Percentiles rank a stretch among this genome's conserved stretches.
phyloP scores from a whole-genome alignment of 257 asterid species.

The Penstemon davidsonii region DNA sequence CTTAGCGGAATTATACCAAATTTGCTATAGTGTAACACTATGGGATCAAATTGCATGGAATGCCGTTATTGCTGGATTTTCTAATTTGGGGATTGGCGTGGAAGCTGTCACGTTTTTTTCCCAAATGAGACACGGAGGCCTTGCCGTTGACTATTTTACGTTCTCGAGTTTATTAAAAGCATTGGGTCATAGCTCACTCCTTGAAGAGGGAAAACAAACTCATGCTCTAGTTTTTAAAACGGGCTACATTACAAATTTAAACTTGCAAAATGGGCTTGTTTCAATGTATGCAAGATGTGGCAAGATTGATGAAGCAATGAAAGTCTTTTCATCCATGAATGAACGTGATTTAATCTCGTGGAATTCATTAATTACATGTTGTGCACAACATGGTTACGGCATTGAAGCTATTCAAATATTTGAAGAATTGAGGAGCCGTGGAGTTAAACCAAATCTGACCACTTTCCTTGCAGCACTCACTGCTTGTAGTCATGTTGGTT shows the following conservation, averaged over 20 bases:
- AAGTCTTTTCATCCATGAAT: conserved; percentile 50
- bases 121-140: conserved; percentile 44
- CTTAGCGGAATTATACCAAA: conserved; percentile 36
- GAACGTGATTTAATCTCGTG: conserved; percentile 57
- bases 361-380: conserved; percentile 59
- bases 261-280: conserved; percentile 52
- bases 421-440: conserved; percentile 50
- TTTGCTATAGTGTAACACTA: conserved; percentile 34
- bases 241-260: conserved; percentile 34
- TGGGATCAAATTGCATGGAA: conserved; percentile 71
- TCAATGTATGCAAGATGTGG: conserved; percentile 78
- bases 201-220: conserved; percentile 51
- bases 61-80: conserved; percentile 62
- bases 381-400: conserved; percentile 57
- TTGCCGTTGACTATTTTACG: conserved; percentile 43
- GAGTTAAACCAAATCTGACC: conserved; percentile 47
- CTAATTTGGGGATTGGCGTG: conserved; percentile 48
- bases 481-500: conserved; percentile 67
- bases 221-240: conserved; percentile 51
- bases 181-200: conserved; percentile 48
- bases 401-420: conserved; percentile 49
- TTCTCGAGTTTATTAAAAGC: conserved; percentile 59
- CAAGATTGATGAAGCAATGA: conserved; percentile 41
- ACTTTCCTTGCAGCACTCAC: conserved; percentile 56
- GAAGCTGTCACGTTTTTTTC: conserved; percentile 49